Conservation (phyloP, 1,284 basidiomycete species). For the Papiliotrema laurentii region DNA sequence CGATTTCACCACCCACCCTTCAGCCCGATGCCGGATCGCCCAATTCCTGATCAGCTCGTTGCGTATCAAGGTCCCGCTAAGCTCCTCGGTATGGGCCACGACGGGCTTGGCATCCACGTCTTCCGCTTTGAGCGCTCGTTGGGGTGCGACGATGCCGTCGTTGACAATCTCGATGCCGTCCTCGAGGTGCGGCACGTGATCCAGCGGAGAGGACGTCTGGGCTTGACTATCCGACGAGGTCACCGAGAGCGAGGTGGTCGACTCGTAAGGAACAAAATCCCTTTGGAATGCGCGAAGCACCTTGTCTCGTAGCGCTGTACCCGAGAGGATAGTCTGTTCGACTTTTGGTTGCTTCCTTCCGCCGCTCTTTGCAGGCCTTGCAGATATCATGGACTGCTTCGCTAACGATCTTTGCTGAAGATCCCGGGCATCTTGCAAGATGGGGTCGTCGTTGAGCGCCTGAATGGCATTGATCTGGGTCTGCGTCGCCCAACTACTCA, state of each 20-base stretch:
- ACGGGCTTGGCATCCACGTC: conserved; percentile 35
- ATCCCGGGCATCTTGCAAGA: conserved; percentile 38
- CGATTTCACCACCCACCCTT: conserved; percentile 55
- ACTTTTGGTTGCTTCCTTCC: conserved; percentile 10
- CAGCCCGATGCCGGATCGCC: conserved; percentile 61
- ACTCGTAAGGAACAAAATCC: conserved; percentile 29
- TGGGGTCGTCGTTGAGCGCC: conserved; percentile 59
- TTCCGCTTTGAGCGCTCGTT: conserved; percentile 18
- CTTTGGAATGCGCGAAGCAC: conserved; percentile 56
- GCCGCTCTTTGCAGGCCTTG: background rate
- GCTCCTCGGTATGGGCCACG: conserved; percentile 4
- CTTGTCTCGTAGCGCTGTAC: conserved; percentile 65
- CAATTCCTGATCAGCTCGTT: conserved; percentile 71
- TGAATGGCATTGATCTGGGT: conserved; percentile 67
- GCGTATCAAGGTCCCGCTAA: conserved; percentile 55
- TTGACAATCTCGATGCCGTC: conserved; percentile 11
- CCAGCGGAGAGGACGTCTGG: background rate
- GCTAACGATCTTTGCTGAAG: background rate
- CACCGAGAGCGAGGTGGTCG: background rate
- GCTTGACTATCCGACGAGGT: no score
- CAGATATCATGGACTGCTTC: background rate
- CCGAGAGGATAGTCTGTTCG: conserved; percentile 57
- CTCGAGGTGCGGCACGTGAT: no score
- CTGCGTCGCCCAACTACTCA: conserved; percentile 62
- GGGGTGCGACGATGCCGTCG: conserved; percentile 15